phyloP scores from a whole-genome alignment of 768 basidiomycete species.

The Tricholomella constricta region DNA sequence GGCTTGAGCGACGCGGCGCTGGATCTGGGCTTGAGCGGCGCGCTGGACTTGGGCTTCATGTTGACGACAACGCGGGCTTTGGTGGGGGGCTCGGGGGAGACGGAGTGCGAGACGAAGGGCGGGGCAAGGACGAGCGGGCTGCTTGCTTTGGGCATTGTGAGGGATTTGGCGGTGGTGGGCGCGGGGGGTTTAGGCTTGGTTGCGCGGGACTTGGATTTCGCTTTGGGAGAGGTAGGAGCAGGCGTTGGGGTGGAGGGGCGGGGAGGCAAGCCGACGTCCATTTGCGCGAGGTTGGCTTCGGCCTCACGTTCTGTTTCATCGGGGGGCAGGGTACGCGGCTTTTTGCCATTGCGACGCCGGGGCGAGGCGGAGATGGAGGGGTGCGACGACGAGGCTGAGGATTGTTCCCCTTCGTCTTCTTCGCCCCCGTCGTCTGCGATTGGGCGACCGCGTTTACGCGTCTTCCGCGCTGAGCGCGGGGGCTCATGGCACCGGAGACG shows the following conservation, averaged over 20 bases:
- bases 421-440: constrained; percentile 13
- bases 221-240: constrained; percentile 16
- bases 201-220: constrained; percentile 19
- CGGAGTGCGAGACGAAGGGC: constrained; percentile 8
- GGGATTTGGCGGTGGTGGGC: neutral
- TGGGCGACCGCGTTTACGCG: constrained; percentile 31
- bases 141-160: constrained; percentile 15
- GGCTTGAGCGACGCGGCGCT: constrained; percentile 1
- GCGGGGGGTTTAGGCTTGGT: constrained; percentile 19
- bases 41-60: neutral
- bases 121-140: constrained; percentile 26
- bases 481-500: constrained; percentile 55
- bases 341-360: constrained; percentile 26
- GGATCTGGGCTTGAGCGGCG: constrained; percentile 3
- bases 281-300: constrained; percentile 3
- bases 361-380: constrained; percentile 17
- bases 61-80: constrained; percentile 8
- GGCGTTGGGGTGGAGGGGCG: neutral
- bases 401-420: constrained; percentile 15
- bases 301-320: constrained; percentile 4
- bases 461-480: constrained; percentile 26
- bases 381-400: constrained; percentile 9
- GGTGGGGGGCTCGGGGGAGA: constrained; percentile 10
- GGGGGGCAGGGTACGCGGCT: constrained; percentile 21
- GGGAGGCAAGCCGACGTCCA: constrained; percentile 20